phyloP scores from a whole-genome alignment of 2,329 filamentous ascomycete genomes.

The Fusarium solani-melongenae region DNA sequence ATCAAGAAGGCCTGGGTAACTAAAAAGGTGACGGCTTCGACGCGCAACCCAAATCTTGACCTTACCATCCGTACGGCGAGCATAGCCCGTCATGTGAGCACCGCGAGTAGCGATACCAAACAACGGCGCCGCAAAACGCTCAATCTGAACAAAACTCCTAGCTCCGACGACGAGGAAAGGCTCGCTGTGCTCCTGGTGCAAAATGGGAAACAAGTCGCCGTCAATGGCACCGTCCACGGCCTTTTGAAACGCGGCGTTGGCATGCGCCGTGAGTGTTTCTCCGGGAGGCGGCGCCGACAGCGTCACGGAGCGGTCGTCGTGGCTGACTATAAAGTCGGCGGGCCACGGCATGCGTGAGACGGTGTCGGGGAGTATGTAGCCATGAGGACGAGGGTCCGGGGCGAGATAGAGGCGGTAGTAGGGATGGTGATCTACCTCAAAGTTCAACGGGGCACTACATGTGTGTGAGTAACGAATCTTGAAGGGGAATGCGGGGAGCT shows the following conservation, averaged over 20 bases:
- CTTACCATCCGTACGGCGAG: constrained; percentile 49
- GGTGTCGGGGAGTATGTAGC: constrained; percentile 60
- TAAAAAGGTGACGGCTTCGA: constrained; percentile 73
- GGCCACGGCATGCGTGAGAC: constrained; percentile 62
- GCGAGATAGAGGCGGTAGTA: constrained; percentile 61
- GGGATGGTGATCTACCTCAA: constrained; percentile 49
- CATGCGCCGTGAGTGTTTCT: constrained; percentile 43
- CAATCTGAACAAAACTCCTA: constrained; percentile 57
- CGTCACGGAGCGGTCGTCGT: constrained; percentile 46
- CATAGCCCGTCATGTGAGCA: constrained; percentile 74
- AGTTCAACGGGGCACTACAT: constrained; percentile 59
- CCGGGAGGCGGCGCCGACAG: constrained; percentile 42
- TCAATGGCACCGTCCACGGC: constrained; percentile 53
- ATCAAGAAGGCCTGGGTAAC: constrained; percentile 80
- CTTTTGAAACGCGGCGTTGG: constrained; percentile 53
- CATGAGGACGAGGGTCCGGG: constrained; percentile 58
- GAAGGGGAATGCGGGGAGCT: constrained; percentile 15
- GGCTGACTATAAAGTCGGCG: constrained; percentile 50
- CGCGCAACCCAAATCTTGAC: constrained; percentile 79
- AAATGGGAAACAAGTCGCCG: constrained; percentile 50
- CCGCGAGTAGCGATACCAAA: constrained; percentile 77
- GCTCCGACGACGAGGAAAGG: constrained; percentile 55
- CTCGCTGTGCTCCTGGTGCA: constrained; percentile 56
- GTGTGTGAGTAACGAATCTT: background rate
- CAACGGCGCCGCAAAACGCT: constrained; percentile 70